Base-by-base conservation (phyloP, 2,329 filamentous ascomycete species). In the Neofusicoccum ribis region DNA sequence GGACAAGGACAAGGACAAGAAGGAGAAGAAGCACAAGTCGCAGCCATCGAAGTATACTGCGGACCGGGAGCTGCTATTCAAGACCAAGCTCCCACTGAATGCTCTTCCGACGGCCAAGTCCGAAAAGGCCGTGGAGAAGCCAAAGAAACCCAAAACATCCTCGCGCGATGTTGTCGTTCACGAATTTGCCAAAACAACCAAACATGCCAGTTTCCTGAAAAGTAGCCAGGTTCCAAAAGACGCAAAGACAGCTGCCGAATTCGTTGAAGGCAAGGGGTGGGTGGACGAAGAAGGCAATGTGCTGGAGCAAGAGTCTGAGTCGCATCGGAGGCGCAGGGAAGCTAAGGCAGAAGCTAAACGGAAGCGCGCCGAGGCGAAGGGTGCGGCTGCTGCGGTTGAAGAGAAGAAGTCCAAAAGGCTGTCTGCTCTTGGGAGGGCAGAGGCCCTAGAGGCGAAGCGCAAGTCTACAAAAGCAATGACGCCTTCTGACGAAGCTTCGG, bases 181-280 rank as follows among this genome's bases (percentile, higher is more conserved):
- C 77, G 95, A 99, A 74, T 98, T 97, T 74, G 87, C 90, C 70
- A 93, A 92, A 75, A 93, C 90, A 7, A 88, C 87, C 43, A 94
- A 92, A 71, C 90, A 92, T 68, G 91, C 93, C 0, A 90, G 86
- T 4, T 97, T 97, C 74, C 78, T 97, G 66, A 92, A 91, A 74
- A 81, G 83, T 5, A 82, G 75, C 14, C 76, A 81, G 47, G 78
- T 80, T 5, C 75, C 79, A 1, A 78, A 78, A 1, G 77, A 76
- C 9, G 75, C 77, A 15, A 82, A 83, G 52, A 75, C 81, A n/a
- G 82, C 83, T 44, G 77, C 83, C 2, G 88, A 89, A 64, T 97
- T 89, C 74, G 85, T 95, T 46, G 90, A 97, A 63, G 93, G 90
- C 23, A 89, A 91, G 72, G 94, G 94, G 1, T 98, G 95, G 94